phyloP scores from a whole-genome alignment of 148 eudicot genomes.

The Rhododendron williamsianum region DNA sequence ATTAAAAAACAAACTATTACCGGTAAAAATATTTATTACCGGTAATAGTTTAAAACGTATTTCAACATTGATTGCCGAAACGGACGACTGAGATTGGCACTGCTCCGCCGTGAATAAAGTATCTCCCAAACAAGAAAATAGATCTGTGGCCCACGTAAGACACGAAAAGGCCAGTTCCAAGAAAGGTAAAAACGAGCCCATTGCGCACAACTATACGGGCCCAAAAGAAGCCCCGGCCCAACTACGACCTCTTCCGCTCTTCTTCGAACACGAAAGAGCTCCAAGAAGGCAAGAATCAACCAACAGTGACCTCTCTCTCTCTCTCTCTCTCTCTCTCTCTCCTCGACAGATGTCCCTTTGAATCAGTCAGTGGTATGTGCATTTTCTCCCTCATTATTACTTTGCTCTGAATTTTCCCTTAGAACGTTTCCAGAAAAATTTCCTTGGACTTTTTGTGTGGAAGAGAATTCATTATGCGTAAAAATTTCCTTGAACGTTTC shows the following conservation, averaged over 20 bases:
- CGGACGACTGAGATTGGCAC: too few relatives aligned
- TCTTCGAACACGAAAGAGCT: constrained; percentile 16
- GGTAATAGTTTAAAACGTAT: too few relatives aligned
- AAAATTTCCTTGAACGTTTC: too few relatives aligned
- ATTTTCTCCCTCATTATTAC: neutral
- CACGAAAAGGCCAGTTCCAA: neutral
- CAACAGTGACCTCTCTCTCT: neutral
- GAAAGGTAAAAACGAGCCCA: neutral
- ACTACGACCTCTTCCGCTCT: constrained; percentile 14
- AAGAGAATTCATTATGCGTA: neutral
- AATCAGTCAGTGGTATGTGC: constrained; percentile 4
- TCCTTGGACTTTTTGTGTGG: neutral
- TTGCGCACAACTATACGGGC: neutral
- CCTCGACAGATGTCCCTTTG: neutral
- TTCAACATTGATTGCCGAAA: too few relatives aligned
- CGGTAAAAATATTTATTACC: too few relatives aligned
- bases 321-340: neutral
- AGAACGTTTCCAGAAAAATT: neutral
- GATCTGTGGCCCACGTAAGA: neutral
- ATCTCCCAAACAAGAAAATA: neutral
- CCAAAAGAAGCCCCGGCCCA: constrained; percentile 16
- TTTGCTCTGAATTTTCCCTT: neutral
- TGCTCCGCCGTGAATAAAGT: too few relatives aligned
- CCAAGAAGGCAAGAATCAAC: neutral
- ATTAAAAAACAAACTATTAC: too few relatives aligned